Conservation (phyloP, 768 basidiomycete genomes). For the Boletus fagicola region DNA sequence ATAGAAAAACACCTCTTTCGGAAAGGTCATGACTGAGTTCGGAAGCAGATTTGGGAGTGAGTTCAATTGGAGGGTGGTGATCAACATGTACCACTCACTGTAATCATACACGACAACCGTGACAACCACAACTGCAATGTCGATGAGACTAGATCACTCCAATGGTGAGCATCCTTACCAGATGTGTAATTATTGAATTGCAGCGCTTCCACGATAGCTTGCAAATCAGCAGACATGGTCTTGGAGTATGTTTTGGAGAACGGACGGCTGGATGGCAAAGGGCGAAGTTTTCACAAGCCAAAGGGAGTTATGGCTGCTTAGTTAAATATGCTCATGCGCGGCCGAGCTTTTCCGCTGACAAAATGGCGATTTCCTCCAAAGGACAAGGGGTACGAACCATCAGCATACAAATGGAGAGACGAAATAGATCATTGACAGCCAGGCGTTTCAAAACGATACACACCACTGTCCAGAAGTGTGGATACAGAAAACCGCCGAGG, state of each 20-base stretch:
- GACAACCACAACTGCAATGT: slow-evolving; percentile 10
- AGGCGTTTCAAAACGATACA: background rate
- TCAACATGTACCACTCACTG: background rate
- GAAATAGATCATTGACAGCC: no score
- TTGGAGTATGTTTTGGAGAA: background rate
- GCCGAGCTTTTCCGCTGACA: no score
- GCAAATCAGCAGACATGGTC: slow-evolving; percentile 15
- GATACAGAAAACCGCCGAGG: no score
- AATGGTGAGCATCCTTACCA: slow-evolving; percentile 1
- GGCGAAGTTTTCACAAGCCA: background rate
- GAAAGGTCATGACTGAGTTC: slow-evolving; percentile 15
- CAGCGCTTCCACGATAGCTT: background rate
- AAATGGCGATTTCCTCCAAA: background rate
- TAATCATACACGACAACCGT: background rate
- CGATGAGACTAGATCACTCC: background rate
- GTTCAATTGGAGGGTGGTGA: background rate
- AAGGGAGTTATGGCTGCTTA: no score
- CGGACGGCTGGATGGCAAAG: background rate
- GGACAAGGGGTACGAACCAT: no score
- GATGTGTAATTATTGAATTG: background rate
- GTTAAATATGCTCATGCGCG: background rate
- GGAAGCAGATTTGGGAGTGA: background rate
- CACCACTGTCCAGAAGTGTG: no score
- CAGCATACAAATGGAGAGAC: background rate
- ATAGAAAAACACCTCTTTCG: slow-evolving; percentile 14